Base-by-base conservation (phyloP, 495 filamentous ascomycete genomes). In the Penicillium paradoxum region DNA sequence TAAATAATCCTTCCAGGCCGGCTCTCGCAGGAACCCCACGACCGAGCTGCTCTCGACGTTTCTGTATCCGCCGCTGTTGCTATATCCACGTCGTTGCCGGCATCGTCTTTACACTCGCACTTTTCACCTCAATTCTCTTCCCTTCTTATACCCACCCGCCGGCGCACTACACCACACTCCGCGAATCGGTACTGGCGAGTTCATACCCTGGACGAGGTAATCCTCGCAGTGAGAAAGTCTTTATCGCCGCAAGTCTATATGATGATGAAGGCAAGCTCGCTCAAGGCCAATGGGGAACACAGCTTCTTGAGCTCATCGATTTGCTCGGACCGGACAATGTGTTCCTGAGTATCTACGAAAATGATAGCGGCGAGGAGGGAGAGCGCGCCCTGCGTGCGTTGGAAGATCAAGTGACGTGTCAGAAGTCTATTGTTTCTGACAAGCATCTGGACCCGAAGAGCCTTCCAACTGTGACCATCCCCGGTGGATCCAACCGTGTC, bases 161-260 rank as follows among this genome's bases (percentile, higher is more conserved):
- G 15, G 58, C 73, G 17, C 77, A 81, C 59, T 84, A 84, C 54
- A 41, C 54, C 3, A 54, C 58, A 14, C 65, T 85, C 0, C 65
- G 68, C 14, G 49, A 69, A 19, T 59, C 65, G 1, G 66, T 74
- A 7, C 54, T 59, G 37, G 63, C 66, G 36, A 73, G 62, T 18
- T 65, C 69, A 10, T 38, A 59, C 10, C 47, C 71, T 2, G 86
- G 84, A 3, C 74, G 83, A 29, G 85, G 80, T 13, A 90, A 91
- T 58, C 68, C 77, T 2, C 60, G 73, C 18, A 72, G 80, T 34
- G 83, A 90, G 62, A 86, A 83, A 54, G 74, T 91, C 14, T 91
- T 88, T 63, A 87, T 92, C 51, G 85, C 84, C 6, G 83, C 85
- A 14, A 90, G 83, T 58, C 74, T 92, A 38, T 85, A 88, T 59